A percentile compares a stretch with the other conserved stretches of the same genome.
These are phyloP conservation scores for Pythium scleroteichum DNA, from an alignment of 352 stramenopile genomes.

Conservation along the genomic window DNA sequence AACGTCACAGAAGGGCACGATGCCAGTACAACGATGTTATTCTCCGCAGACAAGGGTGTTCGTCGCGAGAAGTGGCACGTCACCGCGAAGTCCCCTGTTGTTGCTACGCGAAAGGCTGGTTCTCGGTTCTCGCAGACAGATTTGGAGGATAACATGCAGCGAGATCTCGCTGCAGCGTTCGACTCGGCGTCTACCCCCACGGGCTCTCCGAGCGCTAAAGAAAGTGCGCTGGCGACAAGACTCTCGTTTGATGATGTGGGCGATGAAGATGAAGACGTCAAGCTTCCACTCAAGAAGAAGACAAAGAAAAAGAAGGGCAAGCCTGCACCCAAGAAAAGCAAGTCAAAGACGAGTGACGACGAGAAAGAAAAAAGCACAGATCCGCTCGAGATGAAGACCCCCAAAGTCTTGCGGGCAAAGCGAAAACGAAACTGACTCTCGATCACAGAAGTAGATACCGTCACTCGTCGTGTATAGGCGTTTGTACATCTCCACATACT, in stretches of 20 bases:
- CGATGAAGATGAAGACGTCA: slow-evolving; percentile 34
- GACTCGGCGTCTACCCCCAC: slow-evolving; percentile 32
- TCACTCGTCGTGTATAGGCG: too few species aligned
- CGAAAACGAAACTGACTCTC: slow-evolving; percentile 31
- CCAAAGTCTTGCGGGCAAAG: slow-evolving; percentile 23
- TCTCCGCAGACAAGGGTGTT: slow-evolving; percentile 41
- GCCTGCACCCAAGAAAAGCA: slow-evolving; percentile 15
- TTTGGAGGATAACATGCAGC: slow-evolving; percentile 65
- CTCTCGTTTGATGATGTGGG: slow-evolving; percentile 21
- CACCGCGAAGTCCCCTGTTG: slow-evolving; percentile 53
- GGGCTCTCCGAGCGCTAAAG: background rate
- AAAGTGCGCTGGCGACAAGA: slow-evolving; percentile 16
- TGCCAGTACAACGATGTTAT: slow-evolving; percentile 42
- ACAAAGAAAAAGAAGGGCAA: slow-evolving; percentile 31
- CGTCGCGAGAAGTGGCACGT: slow-evolving; percentile 56
- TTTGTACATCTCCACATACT: background rate
- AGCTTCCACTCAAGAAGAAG: slow-evolving; percentile 53
- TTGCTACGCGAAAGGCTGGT: slow-evolving; percentile 30
- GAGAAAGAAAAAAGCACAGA: slow-evolving; percentile 21
- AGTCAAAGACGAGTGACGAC: slow-evolving; percentile 34
- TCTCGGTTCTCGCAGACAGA: slow-evolving; percentile 32
- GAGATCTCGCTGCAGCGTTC: slow-evolving; percentile 49
- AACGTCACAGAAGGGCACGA: slow-evolving; percentile 4
- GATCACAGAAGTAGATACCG: too few species aligned
- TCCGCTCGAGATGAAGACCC: slow-evolving; percentile 24